These are phyloP conservation scores for Kuraishia floccosa DNA, from an alignment of 805 yeast species.

Conservation along the genomic window DNA sequence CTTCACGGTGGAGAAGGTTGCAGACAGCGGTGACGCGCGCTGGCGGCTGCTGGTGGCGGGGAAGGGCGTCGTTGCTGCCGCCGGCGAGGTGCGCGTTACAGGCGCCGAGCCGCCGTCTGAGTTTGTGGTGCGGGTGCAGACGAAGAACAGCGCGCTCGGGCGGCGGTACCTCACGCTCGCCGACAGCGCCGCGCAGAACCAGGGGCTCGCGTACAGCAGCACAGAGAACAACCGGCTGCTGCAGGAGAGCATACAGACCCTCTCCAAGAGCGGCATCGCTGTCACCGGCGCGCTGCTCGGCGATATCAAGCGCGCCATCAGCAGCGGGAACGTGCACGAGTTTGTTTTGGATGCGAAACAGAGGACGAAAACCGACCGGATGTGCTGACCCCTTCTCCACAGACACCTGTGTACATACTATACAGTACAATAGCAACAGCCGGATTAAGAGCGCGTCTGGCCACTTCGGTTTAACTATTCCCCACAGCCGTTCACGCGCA, in stretches of 20 bases:
- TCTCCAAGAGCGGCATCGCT: slow-evolving; percentile 11
- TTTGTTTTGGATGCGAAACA: slow-evolving; percentile 15
- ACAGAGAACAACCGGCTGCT: slow-evolving; percentile 8
- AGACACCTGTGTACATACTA: too few species aligned
- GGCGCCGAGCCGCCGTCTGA: slow-evolving; percentile 4
- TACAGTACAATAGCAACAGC: too few species aligned
- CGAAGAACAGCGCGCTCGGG: slow-evolving; percentile 10
- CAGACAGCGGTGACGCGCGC: slow-evolving; percentile 2
- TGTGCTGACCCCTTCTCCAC: too few species aligned
- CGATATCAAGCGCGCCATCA: slow-evolving; percentile 11
- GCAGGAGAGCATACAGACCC: slow-evolving; percentile 10
- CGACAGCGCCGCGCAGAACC: slow-evolving; percentile 4
- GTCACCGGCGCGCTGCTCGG: slow-evolving; percentile 10
- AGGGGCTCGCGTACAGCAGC: slow-evolving; percentile 5
- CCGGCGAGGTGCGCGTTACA: slow-evolving; percentile 4
- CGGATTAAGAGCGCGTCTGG: too few species aligned
- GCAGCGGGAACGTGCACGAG: slow-evolving; percentile 15
- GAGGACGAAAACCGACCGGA: slow-evolving; percentile 11
- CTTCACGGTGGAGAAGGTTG: slow-evolving; percentile 9
- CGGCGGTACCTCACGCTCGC: slow-evolving; percentile 6
- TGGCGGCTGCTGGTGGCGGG: slow-evolving; percentile 7
- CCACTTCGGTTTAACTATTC: too few species aligned
- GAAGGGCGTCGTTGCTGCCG: slow-evolving; percentile 9
- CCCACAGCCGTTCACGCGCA: not conserved
- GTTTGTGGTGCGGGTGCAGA: slow-evolving; percentile 14